Evolutionary conservation across 305 asterid species (phyloP).

Genomic region (Salvia sclarea): DNA sequence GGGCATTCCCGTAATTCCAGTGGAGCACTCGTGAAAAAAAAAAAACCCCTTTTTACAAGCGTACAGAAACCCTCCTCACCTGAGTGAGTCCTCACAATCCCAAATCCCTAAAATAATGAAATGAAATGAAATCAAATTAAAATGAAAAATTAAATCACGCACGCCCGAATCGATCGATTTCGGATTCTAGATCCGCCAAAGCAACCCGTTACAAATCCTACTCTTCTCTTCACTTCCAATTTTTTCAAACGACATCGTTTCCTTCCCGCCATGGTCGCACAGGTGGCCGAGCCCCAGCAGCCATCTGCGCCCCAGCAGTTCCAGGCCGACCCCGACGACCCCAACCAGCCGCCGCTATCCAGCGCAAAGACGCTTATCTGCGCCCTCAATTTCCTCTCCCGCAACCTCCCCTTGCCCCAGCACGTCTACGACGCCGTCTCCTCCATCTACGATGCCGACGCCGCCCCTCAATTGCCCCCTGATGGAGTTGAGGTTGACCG

Average conservation of each 20-base stretch:
- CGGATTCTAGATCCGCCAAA: constrained; percentile 40
- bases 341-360: constrained; percentile 46
- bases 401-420: constrained; percentile 85
- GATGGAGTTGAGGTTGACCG: constrained; percentile 36
- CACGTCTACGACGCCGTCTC: constrained; percentile 88
- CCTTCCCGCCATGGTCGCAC: constrained; percentile 75
- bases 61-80: constrained; percentile 1
- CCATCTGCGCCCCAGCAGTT: constrained; percentile 43
- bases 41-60: neutral
- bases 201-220: constrained; percentile 29
- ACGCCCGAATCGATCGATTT: constrained; percentile 25
- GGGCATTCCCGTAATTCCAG: constrained; percentile 14
- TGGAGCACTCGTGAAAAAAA: neutral
- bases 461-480: constrained; percentile 24
- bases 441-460: constrained; percentile 40
- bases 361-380: constrained; percentile 76
- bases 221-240: neutral
- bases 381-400: constrained; percentile 91
- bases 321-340: constrained; percentile 29
- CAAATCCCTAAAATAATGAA: constrained; percentile 13
- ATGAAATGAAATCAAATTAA: constrained; percentile 20
- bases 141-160: neutral
- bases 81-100: too few relatives aligned
- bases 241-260: constrained; percentile 49
- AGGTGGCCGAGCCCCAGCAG: constrained; percentile 57